Conservation (phyloP, 2,329 filamentous ascomycete genomes). For the Chaetomiaceae sp. region DNA sequence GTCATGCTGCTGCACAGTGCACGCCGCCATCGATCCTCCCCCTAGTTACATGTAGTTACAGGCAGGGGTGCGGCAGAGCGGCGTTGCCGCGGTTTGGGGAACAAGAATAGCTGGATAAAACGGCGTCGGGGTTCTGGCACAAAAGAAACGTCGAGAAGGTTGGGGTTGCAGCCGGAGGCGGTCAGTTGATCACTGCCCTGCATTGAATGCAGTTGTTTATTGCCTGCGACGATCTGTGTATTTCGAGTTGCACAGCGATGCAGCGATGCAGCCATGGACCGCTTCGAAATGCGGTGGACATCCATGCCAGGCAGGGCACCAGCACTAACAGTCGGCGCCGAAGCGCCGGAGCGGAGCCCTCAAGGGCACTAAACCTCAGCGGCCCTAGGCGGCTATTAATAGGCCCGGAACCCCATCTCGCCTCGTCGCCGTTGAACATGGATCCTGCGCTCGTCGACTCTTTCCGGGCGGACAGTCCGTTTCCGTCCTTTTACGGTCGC, state of each 20-base stretch:
- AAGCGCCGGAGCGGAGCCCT: not conserved
- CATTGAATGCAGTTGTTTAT: not conserved
- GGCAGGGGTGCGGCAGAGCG: slow-evolving; percentile 5
- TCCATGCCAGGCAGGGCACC: too few relatives aligned
- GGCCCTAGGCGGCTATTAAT: slow-evolving; percentile 1
- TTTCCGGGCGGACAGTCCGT: too few relatives aligned
- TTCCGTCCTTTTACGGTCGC: too few relatives aligned
- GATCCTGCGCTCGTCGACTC: too few relatives aligned
- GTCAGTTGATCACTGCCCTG: too few relatives aligned
- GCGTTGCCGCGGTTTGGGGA: too few relatives aligned
- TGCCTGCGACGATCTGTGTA: not conserved
- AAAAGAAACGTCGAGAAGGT: not conserved
- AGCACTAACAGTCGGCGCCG: not conserved
- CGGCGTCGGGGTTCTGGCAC: too few relatives aligned
- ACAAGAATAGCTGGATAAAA: too few relatives aligned
- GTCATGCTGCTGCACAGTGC: not conserved
- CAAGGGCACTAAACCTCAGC: not conserved
- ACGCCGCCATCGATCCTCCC: not conserved
- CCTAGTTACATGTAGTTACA: too few relatives aligned
- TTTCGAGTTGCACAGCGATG: not conserved
- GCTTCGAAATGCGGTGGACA: too few relatives aligned
- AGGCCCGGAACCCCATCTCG: not conserved
- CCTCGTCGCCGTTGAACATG: not conserved
- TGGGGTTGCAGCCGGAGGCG: not conserved
- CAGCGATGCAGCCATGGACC: not conserved